phyloP scores from a whole-genome alignment of 306 rosid species.

The Rubus idaeus region DNA sequence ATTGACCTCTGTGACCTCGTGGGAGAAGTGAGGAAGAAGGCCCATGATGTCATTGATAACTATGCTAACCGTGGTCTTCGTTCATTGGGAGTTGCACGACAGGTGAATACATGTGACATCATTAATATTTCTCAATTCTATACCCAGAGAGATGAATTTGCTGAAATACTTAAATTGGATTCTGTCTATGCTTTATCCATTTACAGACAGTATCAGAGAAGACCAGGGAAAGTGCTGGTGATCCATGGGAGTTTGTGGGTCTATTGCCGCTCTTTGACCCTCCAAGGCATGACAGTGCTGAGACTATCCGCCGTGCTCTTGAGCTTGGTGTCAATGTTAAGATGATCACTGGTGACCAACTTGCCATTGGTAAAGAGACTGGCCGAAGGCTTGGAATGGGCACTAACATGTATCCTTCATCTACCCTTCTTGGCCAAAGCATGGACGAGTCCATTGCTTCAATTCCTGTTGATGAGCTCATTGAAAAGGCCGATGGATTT shows the following conservation, averaged over 20 bases:
- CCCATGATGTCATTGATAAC: slow-evolving; percentile 56
- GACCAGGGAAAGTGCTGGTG: slow-evolving; percentile 75
- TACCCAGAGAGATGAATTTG: neutral
- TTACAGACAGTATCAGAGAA: slow-evolving; percentile 65
- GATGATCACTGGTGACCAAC: slow-evolving; percentile 98
- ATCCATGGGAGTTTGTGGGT: slow-evolving; percentile 78
- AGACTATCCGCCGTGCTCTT: slow-evolving; percentile 89
- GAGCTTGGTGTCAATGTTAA: slow-evolving; percentile 92
- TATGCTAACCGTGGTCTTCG: slow-evolving; percentile 84
- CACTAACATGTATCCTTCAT: slow-evolving; percentile 94
- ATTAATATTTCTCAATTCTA: neutral
- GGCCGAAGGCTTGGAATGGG: slow-evolving; percentile 99
- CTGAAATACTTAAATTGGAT: neutral
- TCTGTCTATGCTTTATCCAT: slow-evolving; percentile 11
- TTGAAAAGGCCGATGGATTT: slow-evolving; percentile 94
- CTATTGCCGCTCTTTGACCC: slow-evolving; percentile 93
- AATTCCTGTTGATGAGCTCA: slow-evolving; percentile 80
- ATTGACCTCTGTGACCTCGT: slow-evolving; percentile 70
- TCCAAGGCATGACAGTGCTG: slow-evolving; percentile 96
- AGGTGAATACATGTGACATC: slow-evolving; percentile 48
- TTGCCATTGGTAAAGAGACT: slow-evolving; percentile 93
- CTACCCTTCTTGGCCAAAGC: slow-evolving; percentile 72
- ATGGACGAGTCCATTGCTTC: slow-evolving; percentile 61
- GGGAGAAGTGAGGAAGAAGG: slow-evolving; percentile 56
- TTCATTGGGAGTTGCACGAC: slow-evolving; percentile 69